phyloP scores from a whole-genome alignment of 352 stramenopile species.

The Phytophthora vignae region DNA sequence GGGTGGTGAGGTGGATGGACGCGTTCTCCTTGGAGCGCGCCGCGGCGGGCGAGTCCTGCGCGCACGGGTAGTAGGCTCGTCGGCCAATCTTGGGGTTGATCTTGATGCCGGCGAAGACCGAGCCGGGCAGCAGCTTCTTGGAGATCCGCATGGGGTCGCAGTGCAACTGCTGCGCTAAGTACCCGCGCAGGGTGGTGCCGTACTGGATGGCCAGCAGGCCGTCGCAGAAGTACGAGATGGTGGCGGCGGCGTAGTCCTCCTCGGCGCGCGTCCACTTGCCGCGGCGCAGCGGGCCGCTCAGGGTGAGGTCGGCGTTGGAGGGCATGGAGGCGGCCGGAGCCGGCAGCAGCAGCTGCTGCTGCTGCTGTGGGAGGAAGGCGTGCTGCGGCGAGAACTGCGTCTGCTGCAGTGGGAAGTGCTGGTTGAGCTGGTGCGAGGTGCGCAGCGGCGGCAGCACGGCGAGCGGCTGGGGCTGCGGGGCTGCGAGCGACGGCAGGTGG shows the following conservation, averaged over 20 bases:
- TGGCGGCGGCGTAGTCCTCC: conserved; percentile 69
- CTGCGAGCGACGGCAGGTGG: conserved; percentile 38
- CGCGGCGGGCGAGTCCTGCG: conserved; percentile 52
- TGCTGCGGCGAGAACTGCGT: conserved; percentile 29
- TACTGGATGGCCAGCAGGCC: conserved; percentile 75
- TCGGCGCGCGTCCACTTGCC: conserved; percentile 80
- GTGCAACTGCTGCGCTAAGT: conserved; percentile 73
- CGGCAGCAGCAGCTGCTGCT: conserved; percentile 8
- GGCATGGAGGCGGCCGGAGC: neutral
- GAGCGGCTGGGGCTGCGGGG: conserved; percentile 16
- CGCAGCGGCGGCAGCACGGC: conserved; percentile 41
- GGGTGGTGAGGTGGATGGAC: conserved; percentile 42
- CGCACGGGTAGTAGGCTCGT: conserved; percentile 72
- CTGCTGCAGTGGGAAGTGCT: conserved; percentile 37
- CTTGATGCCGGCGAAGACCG: conserved; percentile 67
- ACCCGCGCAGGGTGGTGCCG: conserved; percentile 76
- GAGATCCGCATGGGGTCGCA: conserved; percentile 85
- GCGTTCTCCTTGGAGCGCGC: conserved; percentile 51
- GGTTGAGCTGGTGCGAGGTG: conserved; percentile 30
- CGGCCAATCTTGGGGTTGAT: conserved; percentile 81
- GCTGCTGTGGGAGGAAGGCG: conserved; percentile 13
- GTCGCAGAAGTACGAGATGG: conserved; percentile 76
- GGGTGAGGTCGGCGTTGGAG: conserved; percentile 27
- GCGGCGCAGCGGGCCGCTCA: conserved; percentile 56
- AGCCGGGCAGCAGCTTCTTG: conserved; percentile 77